These are phyloP conservation scores for Hypericum perforatum DNA, from an alignment of 345 rosid genomes.

Conservation along the genomic window DNA sequence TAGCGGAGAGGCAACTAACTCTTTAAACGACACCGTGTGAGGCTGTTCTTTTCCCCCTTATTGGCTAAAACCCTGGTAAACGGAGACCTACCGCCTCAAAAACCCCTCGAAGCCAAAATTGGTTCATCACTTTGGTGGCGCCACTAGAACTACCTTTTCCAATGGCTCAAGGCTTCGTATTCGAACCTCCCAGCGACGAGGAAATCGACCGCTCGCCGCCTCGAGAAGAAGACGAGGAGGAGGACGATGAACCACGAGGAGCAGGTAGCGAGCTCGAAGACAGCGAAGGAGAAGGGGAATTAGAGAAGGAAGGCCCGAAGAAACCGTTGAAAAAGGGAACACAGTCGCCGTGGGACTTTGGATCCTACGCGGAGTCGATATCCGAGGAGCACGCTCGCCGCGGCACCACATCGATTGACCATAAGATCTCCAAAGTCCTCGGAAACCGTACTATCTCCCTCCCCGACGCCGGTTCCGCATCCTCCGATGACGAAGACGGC, in stretches of 20 bases:
- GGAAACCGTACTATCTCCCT: constrained; percentile 31
- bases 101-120: too few species aligned
- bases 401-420: constrained; percentile 80
- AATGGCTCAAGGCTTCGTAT: constrained; percentile 45
- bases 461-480: constrained; percentile 11
- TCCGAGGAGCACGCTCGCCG: constrained; percentile 90
- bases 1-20: too few species aligned
- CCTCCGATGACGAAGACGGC: constrained; percentile 16
- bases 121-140: too few species aligned
- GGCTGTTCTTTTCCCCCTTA: too few species aligned
- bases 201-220: constrained; percentile 30
- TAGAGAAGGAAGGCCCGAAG: constrained; percentile 7
- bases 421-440: constrained; percentile 62
- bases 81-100: too few species aligned
- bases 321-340: constrained; percentile 17
- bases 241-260: constrained; percentile 4
- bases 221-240: constrained; percentile 26
- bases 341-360: constrained; percentile 93
- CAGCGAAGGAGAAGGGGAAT: constrained; percentile 21
- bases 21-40: too few species aligned
- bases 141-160: neutral
- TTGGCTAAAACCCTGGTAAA: too few species aligned
- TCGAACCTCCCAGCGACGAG: constrained; percentile 64
- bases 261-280: neutral
- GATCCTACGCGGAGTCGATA: constrained; percentile 67